A percentile compares a stretch with the other conserved stretches of the same genome.
Evolutionary conservation across 345 rosid genomes (phyloP).

Genomic region (Populus tremula): DNA sequence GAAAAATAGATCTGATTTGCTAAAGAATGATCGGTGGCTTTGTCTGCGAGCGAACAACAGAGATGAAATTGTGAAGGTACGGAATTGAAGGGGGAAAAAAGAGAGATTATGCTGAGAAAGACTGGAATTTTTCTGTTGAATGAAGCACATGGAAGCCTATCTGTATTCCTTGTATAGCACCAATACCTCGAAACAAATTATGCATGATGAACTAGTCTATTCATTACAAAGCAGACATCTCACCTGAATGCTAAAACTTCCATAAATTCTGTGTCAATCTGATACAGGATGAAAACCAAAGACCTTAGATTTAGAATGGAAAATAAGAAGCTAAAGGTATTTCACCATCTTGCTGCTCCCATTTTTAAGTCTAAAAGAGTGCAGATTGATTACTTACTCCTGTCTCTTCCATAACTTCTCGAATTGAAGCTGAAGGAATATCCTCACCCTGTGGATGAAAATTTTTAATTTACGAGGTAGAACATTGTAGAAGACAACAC

Average conservation of each 20-base stretch:
- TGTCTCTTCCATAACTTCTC: constrained; percentile 90
- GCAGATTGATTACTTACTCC: constrained; percentile 48
- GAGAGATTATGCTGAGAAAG: background rate
- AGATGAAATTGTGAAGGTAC: background rate
- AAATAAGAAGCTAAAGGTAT: background rate
- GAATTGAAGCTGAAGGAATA: constrained; percentile 48
- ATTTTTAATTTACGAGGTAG: background rate
- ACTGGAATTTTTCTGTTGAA: background rate
- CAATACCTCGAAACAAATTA: background rate
- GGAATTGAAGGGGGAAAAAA: background rate
- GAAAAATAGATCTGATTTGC: constrained; percentile 57
- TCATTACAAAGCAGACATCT: background rate
- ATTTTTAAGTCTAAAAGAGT: background rate
- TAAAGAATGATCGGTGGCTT: constrained; percentile 52
- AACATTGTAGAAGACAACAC: background rate
- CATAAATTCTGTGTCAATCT: constrained; percentile 62
- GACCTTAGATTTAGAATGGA: constrained; percentile 4
- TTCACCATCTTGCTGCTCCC: too few relatives aligned
- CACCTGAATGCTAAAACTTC: constrained; percentile 71
- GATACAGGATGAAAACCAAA: constrained; percentile 12
- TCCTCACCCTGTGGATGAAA: constrained; percentile 66
- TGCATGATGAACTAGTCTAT: background rate
- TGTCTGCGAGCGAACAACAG: constrained; percentile 37
- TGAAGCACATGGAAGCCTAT: background rate
- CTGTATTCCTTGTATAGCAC: background rate